Evolutionary conservation across 2,329 filamentous ascomycete species (phyloP).

Genomic region (Ophiostoma ulmi): DNA sequence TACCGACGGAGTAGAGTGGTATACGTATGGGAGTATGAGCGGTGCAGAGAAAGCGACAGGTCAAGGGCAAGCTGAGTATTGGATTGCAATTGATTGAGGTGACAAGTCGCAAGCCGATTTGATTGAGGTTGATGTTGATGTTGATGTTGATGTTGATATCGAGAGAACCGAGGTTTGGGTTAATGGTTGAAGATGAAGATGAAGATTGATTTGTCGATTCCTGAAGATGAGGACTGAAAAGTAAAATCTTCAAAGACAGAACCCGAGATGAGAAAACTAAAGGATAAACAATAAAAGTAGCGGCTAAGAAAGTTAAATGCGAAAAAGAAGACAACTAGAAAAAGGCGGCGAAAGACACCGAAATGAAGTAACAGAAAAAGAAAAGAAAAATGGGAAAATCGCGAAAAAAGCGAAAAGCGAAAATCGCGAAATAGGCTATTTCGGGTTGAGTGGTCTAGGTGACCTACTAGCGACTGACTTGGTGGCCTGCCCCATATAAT

Average conservation of each 20-base stretch:
- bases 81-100: not conserved
- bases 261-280: not conserved
- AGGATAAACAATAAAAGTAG: not conserved
- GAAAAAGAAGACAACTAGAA: not conserved
- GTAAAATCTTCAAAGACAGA: not conserved
- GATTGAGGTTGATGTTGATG: not conserved
- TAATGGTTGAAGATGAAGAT: not conserved
- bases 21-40: not conserved
- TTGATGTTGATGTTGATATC: not conserved
- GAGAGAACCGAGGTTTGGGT: not conserved
- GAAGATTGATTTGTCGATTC: too few species aligned
- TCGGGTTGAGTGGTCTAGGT: not conserved
- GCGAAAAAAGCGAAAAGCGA: not conserved
- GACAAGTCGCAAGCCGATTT: not conserved
- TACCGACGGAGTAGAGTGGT: not conserved
- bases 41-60: not conserved
- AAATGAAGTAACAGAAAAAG: not conserved
- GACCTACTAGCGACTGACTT: not conserved
- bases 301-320: not conserved
- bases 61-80: not conserved
- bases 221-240: too few species aligned
- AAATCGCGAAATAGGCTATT: conserved; percentile 2
- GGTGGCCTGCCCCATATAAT: not conserved
- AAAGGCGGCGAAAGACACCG: not conserved
- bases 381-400: not conserved